Percentiles rank a stretch among this genome's conserved stretches.
Conservation (phyloP, 129 eudicot species). For the Artemisia annua region DNA sequence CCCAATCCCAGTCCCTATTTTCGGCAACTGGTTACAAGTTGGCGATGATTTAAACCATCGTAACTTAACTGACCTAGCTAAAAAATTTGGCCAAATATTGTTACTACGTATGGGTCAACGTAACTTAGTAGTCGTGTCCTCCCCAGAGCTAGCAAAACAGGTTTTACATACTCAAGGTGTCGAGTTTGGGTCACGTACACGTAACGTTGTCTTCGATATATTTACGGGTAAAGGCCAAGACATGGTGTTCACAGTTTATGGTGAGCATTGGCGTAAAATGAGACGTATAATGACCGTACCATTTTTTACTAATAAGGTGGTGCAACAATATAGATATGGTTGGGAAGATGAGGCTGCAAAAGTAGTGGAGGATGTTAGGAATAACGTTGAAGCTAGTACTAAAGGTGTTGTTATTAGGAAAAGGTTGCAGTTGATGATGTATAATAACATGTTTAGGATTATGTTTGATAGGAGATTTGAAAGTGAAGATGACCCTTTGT, state of each 20-base stretch:
- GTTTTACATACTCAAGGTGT: constrained; percentile 82
- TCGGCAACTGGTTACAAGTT: constrained; percentile 94
- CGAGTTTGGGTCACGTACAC: constrained; percentile 88
- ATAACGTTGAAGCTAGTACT: constrained; percentile 54
- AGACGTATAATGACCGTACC: constrained; percentile 93
- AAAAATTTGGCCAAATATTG: constrained; percentile 58
- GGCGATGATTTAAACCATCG: constrained; percentile 90
- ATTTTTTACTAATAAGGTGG: constrained; percentile 85
- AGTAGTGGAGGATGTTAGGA: constrained; percentile 81
- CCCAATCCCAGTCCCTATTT: constrained; percentile 74
- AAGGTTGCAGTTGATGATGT: constrained; percentile 85
- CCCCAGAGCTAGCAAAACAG: constrained; percentile 66
- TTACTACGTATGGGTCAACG: constrained; percentile 76
- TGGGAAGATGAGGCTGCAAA: constrained; percentile 83
- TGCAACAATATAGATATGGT: constrained; percentile 66
- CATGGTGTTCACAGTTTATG: constrained; percentile 85
- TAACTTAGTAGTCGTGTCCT: constrained; percentile 58
- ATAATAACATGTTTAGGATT: constrained; percentile 78
- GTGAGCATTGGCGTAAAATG: constrained; percentile 98
- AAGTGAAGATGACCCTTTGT: constrained; percentile 74
- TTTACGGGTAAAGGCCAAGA: constrained; percentile 94
- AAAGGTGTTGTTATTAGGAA: constrained; percentile 66
- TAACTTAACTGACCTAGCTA: constrained; percentile 59
- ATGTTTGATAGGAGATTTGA: constrained; percentile 85
- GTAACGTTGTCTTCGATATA: constrained; percentile 90